phyloP scores from a whole-genome alignment of 768 basidiomycete genomes.

The Amanita exitialis region DNA sequence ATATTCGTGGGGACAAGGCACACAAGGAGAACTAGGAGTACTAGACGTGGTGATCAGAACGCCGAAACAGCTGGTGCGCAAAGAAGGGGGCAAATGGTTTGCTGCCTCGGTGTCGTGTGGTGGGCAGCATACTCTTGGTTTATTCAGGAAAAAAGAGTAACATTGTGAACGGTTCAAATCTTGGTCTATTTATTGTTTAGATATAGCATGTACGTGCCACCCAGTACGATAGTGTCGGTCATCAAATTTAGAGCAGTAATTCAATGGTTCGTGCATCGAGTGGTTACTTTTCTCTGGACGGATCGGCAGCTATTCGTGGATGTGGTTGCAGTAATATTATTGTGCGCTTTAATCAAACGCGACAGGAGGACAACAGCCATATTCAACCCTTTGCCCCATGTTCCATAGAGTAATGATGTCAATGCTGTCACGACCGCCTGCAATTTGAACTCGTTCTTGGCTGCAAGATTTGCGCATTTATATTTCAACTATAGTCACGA shows the following conservation, averaged over 20 bases:
- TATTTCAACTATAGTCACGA: too few relatives aligned
- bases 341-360: too few relatives aligned
- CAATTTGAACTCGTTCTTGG: too few relatives aligned
- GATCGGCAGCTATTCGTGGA: too few relatives aligned
- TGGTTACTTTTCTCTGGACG: neutral
- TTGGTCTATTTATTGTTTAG: neutral
- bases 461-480: too few relatives aligned
- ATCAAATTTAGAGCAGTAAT: neutral
- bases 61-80: conserved; percentile 59
- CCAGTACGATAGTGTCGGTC: neutral
- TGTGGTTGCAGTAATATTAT: too few relatives aligned
- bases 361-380: too few relatives aligned
- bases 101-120: conserved; percentile 62
- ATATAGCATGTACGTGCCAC: neutral
- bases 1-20: conserved; percentile 73
- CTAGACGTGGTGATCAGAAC: conserved; percentile 51
- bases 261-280: neutral
- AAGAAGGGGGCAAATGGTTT: conserved; percentile 62
- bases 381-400: too few relatives aligned
- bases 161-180: conserved; percentile 48
- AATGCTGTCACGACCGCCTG: too few relatives aligned
- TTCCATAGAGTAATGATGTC: too few relatives aligned
- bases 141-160: conserved; percentile 56
- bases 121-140: conserved; percentile 68
- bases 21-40: conserved; percentile 66